These are phyloP conservation scores for Lentinula sp. DNA, from an alignment of 768 basidiomycete species.

Conservation along the genomic window DNA sequence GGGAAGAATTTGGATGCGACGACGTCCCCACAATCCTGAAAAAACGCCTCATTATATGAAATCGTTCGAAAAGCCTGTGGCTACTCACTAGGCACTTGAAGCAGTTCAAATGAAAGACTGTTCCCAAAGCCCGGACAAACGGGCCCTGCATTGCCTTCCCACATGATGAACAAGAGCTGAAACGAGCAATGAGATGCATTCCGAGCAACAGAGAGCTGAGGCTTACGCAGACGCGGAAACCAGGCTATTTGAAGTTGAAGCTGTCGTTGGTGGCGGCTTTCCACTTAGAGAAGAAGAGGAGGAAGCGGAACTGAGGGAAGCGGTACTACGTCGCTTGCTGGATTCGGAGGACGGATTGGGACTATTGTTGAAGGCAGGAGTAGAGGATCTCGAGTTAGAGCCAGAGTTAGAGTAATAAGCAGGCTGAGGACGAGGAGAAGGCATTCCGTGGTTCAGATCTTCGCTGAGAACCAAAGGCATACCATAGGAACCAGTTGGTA, in stretches of 20 bases:
- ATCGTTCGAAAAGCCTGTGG: constrained; percentile 7
- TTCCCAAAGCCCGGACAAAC: constrained; percentile 91
- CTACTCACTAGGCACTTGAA: constrained; percentile 91
- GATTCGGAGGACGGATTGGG: constrained; percentile 36
- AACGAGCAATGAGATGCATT: constrained; percentile 8
- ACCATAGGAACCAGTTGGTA: constrained; percentile 26
- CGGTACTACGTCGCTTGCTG: constrained; percentile 27
- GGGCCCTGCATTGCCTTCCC: constrained; percentile 86
- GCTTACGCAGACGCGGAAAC: constrained; percentile 64
- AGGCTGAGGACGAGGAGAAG: constrained; percentile 13
- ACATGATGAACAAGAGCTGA: constrained; percentile 71
- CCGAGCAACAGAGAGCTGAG: constrained; percentile 17
- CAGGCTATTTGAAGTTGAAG: constrained; percentile 51
- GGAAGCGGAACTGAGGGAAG: constrained; percentile 48
- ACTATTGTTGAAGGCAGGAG: constrained; percentile 33
- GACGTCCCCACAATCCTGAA: constrained; percentile 90
- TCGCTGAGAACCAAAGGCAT: constrained; percentile 59
- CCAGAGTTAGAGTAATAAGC: constrained; percentile 5
- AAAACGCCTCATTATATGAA: constrained; percentile 8
- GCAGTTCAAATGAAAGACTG: constrained; percentile 95
- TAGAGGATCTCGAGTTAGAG: background rate
- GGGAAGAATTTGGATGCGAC: constrained; percentile 99
- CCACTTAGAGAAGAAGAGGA: constrained; percentile 48
- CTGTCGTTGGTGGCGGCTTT: constrained; percentile 40
- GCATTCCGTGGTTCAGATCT: constrained; percentile 53